A percentile compares a stretch with the other conserved stretches of the same genome.
Conservation (phyloP, 2,329 filamentous ascomycete genomes). For the Zalaria sp. region DNA sequence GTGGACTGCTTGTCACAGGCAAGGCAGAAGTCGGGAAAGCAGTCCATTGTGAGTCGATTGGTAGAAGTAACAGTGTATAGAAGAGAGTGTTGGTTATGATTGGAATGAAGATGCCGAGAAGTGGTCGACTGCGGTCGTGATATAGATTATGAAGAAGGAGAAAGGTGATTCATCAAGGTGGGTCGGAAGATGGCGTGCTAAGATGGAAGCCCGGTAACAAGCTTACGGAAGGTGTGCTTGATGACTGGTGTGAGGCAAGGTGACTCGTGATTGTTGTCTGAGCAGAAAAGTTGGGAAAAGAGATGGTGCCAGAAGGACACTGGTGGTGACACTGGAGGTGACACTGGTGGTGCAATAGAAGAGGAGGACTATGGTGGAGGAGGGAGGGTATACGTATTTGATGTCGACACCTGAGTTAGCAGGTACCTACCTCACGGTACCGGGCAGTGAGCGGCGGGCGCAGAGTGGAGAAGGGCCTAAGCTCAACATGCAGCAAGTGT, state of each 20-base stretch:
- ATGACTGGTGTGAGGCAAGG: not conserved
- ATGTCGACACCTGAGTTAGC: not conserved
- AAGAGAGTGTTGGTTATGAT: not conserved
- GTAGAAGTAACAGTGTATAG: not conserved
- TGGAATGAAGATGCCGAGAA: not conserved
- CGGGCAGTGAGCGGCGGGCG: too few relatives aligned
- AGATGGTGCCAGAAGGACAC: not conserved
- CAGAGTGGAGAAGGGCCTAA: too few relatives aligned
- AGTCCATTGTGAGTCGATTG: conserved; percentile 31
- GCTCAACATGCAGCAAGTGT: too few relatives aligned
- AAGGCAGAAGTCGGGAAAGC: conserved; percentile 88
- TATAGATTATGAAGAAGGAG: not conserved
- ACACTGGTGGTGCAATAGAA: not conserved
- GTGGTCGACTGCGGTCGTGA: not conserved
- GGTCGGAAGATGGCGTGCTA: not conserved
- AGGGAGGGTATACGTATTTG: not conserved
- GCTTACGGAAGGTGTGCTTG: not conserved
- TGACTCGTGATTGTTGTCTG: not conserved
- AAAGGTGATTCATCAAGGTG: not conserved
- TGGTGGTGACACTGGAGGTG: not conserved
- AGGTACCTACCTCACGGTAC: too few relatives aligned
- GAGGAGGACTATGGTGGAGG: not conserved
- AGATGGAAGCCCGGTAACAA: too few relatives aligned
- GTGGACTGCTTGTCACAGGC: conserved; percentile 83
- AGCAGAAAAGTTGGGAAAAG: not conserved